Percentiles rank a stretch among this genome's conserved stretches.
Conservation (phyloP, 2,329 filamentous ascomycete genomes). For the Neofusicoccum cordaticola region DNA sequence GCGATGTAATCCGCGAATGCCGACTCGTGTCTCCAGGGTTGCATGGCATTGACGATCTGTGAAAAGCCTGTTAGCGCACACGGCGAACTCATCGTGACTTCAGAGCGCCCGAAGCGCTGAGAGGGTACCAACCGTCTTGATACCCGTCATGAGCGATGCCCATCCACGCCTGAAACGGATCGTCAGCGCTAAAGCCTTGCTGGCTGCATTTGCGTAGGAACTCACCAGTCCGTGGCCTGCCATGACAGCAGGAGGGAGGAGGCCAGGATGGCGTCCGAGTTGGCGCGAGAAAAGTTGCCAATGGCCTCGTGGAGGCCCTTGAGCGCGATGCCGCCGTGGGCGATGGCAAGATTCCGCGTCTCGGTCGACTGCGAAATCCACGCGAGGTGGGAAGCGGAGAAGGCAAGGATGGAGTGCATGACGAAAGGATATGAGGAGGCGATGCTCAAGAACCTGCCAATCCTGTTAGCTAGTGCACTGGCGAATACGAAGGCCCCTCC, state of each 20-base stretch:
- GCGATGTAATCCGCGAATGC: conserved; percentile 79
- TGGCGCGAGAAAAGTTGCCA: conserved; percentile 75
- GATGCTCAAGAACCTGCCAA: conserved; percentile 71
- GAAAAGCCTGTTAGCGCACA: conserved; percentile 16
- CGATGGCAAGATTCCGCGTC: conserved; percentile 83
- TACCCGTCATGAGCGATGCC: conserved; percentile 89
- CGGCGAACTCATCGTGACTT: neutral
- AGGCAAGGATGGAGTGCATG: conserved; percentile 87
- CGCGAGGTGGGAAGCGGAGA: conserved; percentile 92
- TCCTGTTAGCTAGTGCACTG: conserved; percentile 32
- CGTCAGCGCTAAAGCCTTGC: conserved; percentile 21
- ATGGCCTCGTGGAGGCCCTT: conserved; percentile 88
- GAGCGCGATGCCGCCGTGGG: conserved; percentile 81
- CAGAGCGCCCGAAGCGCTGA: neutral
- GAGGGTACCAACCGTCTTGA: conserved; percentile 67
- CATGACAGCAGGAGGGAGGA: conserved; percentile 90
- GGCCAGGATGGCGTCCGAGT: conserved; percentile 86
- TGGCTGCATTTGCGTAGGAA: conserved; percentile 18
- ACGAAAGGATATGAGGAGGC: conserved; percentile 81
- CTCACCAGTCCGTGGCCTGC: conserved; percentile 95
- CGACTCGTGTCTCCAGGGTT: conserved; percentile 85
- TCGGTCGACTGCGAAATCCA: conserved; percentile 83
- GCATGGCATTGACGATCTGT: conserved; percentile 87
- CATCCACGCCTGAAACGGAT: conserved; percentile 69
- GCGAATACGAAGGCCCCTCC: conserved; percentile 24